Percentiles rank a stretch among this genome's conserved stretches.
Conservation (phyloP, 805 yeast species). For the Yarrowia porcina region DNA sequence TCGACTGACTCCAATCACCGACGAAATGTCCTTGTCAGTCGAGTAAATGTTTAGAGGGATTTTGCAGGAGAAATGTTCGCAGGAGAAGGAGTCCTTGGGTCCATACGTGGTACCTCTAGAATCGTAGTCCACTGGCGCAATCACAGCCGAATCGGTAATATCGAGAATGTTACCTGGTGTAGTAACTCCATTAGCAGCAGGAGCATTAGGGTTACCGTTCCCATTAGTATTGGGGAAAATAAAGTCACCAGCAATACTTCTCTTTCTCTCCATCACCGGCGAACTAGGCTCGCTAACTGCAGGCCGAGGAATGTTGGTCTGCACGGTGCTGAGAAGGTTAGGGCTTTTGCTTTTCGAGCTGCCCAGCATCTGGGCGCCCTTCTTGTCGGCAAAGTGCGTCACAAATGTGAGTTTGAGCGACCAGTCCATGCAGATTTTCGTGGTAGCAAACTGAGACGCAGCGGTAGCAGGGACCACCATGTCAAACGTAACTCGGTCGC, state of each 20-base stretch:
- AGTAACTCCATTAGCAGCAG: neutral
- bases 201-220: neutral
- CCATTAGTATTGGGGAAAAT: neutral
- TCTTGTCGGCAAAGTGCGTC: constrained; percentile 29
- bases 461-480: constrained; percentile 38
- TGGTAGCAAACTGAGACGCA: constrained; percentile 38
- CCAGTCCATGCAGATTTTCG: constrained; percentile 37
- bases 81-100: constrained; percentile 28
- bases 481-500: constrained; percentile 9
- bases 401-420: constrained; percentile 37
- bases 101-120: constrained; percentile 25
- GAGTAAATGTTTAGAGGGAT: constrained; percentile 47
- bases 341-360: neutral
- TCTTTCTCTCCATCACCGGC: neutral
- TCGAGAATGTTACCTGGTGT: neutral
- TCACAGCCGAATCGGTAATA: constrained; percentile 1
- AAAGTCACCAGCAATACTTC: neutral
- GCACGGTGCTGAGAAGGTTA: neutral
- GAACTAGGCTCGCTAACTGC: constrained; percentile 10
- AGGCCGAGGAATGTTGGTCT: neutral
- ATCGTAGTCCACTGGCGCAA: constrained; percentile 5
- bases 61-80: constrained; percentile 40
- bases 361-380: constrained; percentile 5
- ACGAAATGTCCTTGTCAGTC: constrained; percentile 40
- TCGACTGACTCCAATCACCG: constrained; percentile 21